Base-by-base conservation (phyloP, 495 filamentous ascomycete species). In the Sphaerosporella brunnea region DNA sequence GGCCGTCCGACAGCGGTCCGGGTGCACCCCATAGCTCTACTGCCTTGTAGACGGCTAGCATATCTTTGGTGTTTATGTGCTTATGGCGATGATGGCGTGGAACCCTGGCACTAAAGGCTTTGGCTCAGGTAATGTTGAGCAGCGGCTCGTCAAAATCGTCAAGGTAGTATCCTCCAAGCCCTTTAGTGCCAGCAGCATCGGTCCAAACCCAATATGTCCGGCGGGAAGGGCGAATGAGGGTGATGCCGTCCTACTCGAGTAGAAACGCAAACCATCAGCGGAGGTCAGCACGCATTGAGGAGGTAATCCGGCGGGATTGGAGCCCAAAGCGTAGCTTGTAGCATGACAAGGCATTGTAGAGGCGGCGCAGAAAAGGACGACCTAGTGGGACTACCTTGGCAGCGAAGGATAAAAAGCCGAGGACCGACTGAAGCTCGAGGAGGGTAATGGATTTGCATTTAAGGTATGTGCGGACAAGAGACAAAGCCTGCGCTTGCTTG, bases 401-500 rank as follows among this genome's bases (percentile, higher is more conserved):
- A 15, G 35, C 16, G 35, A 37, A 37, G 9, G 16, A 8, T 4
- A 37, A 15, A 15, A 8, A 9, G 35, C 35, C 35, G 8, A 18
- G 8, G 7, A 18, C 4, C 8, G 16, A 11, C 18, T 37, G 7
- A 5, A 37, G 8, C 4, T 37, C 35, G 8, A 11, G 35, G 18
- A 37, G 8, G 16, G 5, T 37, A 37, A 7, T 37, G 7, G 16
- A 5, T 15, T 7, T 8, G 16, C 16, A 9, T 37, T 4, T 7
- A 37, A 37, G 7, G 35, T 7, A 37, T 9, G 4, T 37, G 35
- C 7, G 9, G 8, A 9, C 7, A 9, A 8, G 9, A 15, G n/a
- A n/a, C n/a, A 37, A 4, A 5, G 35, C 35, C 4, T 37, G 8
- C 4, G 8, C 63, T 54, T 62, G 41, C 66, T 64, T 30, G 56